Evolutionary conservation across 441 rosid genomes (phyloP).

Genomic region (Corymbia calophylla): DNA sequence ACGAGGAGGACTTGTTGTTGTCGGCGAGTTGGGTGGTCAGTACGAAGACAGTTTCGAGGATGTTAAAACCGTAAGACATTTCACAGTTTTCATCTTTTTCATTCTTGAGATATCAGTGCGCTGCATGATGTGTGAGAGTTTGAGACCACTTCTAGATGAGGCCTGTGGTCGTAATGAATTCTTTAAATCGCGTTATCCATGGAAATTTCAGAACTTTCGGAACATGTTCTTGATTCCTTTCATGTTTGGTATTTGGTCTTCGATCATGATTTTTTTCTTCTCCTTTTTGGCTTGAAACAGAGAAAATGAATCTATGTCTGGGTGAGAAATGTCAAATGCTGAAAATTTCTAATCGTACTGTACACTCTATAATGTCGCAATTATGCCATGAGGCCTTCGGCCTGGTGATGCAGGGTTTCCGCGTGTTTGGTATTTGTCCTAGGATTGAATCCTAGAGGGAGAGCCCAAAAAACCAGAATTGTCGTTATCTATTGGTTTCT

Average conservation of each 20-base stretch:
- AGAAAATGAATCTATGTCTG: background rate
- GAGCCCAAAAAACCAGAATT: background rate
- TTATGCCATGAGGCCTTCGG: background rate
- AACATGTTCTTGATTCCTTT: background rate
- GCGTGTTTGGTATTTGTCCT: background rate
- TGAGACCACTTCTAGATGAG: background rate
- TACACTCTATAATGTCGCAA: background rate
- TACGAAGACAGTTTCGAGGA: background rate
- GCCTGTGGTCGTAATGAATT: background rate
- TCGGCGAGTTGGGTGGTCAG: constrained; percentile 2
- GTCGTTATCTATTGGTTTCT: background rate
- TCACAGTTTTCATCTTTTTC: background rate
- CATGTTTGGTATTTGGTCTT: background rate
- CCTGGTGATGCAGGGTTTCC: background rate
- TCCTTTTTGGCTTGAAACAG: background rate
- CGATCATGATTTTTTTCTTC: background rate
- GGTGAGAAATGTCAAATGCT: background rate
- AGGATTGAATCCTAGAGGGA: background rate
- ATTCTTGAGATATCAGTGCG: background rate
- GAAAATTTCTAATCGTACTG: background rate
- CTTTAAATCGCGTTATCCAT: background rate
- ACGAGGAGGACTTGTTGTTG: background rate
- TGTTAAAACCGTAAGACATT: background rate
- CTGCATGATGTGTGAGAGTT: background rate
- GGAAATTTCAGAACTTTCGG: background rate